phyloP scores from a whole-genome alignment of 768 basidiomycete species.

The Mycena maculata region DNA sequence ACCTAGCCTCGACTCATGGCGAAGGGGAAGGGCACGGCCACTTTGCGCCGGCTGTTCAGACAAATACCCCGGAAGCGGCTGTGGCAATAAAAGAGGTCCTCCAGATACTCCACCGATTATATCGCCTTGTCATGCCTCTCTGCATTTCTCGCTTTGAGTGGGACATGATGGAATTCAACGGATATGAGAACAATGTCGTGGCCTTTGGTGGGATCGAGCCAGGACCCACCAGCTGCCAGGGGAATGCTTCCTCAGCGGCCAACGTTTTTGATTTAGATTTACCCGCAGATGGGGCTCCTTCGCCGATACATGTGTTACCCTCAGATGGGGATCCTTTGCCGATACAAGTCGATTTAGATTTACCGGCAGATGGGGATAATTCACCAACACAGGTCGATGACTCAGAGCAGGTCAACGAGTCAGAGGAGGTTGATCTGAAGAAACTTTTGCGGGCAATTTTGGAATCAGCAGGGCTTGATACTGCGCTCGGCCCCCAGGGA shows the following conservation, averaged over 20 bases:
- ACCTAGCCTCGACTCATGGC: slow-evolving; percentile 23
- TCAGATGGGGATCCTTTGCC: neutral
- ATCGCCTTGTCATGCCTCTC: slow-evolving; percentile 18
- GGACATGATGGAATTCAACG: slow-evolving; percentile 16
- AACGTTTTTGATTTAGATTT: neutral
- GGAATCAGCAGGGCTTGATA: too few species aligned
- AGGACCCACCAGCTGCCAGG: slow-evolving; percentile 13
- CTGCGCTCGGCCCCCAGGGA: neutral
- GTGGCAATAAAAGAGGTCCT: neutral
- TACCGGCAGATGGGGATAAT: too few species aligned
- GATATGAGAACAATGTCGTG: slow-evolving; percentile 21
- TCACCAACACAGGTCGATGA: too few species aligned
- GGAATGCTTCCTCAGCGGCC: slow-evolving; percentile 11
- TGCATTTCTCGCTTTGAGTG: slow-evolving; percentile 26
- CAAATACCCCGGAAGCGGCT: neutral
- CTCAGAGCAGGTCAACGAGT: too few species aligned
- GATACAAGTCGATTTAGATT: too few species aligned
- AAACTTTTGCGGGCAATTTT: too few species aligned
- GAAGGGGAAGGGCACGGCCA: slow-evolving; percentile 27
- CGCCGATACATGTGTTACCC: neutral
- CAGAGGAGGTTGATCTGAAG: too few species aligned
- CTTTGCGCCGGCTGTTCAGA: slow-evolving; percentile 25
- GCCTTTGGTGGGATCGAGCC: slow-evolving; percentile 26
- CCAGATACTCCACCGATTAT: slow-evolving; percentile 6
- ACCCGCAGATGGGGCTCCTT: neutral